Conservation (phyloP, 169 alveolate species). For the Plasmodium blacklocki region DNA sequence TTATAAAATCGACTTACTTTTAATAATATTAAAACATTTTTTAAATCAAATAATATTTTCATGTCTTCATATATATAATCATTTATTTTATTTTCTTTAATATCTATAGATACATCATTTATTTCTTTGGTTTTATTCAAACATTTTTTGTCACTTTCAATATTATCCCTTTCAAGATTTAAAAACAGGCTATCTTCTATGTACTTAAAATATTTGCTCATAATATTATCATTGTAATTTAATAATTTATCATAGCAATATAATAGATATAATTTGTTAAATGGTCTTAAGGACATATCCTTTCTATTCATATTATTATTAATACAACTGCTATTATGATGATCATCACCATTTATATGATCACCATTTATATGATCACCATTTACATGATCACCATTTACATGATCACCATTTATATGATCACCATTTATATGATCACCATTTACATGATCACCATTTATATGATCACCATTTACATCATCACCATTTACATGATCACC, state of each 20-base stretch:
- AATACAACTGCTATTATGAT: background rate
- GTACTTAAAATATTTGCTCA: constrained; percentile 74
- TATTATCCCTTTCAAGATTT: background rate
- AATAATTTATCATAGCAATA: constrained; percentile 69
- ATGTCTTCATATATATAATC: constrained; percentile 27
- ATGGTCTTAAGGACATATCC: background rate
- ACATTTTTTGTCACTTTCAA: background rate
- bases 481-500: background rate
- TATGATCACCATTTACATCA: no score
- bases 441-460: background rate
- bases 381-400: background rate
- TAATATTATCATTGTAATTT: constrained; percentile 62
- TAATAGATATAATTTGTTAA: constrained; percentile 33
- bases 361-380: background rate
- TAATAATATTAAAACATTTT: constrained; percentile 61
- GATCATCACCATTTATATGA: background rate
- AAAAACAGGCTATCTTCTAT: constrained; percentile 3
- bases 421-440: background rate
- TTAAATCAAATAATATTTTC: constrained; percentile 37
- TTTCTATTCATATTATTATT: background rate
- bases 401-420: background rate
- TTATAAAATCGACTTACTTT: constrained; percentile 65
- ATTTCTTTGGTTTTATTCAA: background rate
- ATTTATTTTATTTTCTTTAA: background rate
- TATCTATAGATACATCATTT: background rate